Evolutionary conservation across 495 filamentous ascomycete genomes (phyloP).

Genomic region (Penicillium argentinense): DNA sequence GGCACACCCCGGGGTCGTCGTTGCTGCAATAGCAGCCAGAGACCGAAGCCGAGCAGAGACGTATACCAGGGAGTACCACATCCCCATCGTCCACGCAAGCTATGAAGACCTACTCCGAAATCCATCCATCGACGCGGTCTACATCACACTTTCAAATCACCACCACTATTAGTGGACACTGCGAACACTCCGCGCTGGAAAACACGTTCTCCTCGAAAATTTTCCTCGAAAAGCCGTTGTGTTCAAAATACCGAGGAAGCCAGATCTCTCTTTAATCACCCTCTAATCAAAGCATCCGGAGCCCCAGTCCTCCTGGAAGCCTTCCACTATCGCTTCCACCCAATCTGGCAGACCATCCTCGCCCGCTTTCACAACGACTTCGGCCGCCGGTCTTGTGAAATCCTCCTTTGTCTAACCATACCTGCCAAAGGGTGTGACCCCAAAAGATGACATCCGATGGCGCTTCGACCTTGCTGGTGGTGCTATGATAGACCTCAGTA

Average conservation of each 20-base stretch:
- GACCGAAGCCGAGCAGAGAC: slow-evolving; percentile 48
- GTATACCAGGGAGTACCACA: slow-evolving; percentile 57
- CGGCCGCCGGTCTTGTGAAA: too few relatives aligned
- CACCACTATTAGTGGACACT: slow-evolving; percentile 48
- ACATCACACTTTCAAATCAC: slow-evolving; percentile 51
- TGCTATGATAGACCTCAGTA: too few relatives aligned
- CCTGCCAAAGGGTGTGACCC: too few relatives aligned
- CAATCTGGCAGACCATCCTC: slow-evolving; percentile 51
- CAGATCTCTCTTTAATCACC: slow-evolving; percentile 30
- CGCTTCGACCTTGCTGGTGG: too few relatives aligned
- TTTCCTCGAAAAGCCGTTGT: slow-evolving; percentile 50
- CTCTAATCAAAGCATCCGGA: slow-evolving; percentile 17
- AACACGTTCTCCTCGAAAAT: too few relatives aligned
- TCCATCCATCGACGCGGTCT: slow-evolving; percentile 41
- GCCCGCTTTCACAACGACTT: too few relatives aligned
- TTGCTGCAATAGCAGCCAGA: slow-evolving; percentile 59
- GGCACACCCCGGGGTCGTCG: slow-evolving; percentile 57
- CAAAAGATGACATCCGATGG: too few relatives aligned
- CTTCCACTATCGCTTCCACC: slow-evolving; percentile 57
- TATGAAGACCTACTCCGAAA: slow-evolving; percentile 46
- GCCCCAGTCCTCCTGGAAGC: slow-evolving; percentile 58
- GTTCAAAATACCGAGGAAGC: slow-evolving; percentile 42
- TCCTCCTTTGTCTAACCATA: too few relatives aligned
- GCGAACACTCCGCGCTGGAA: slow-evolving; percentile 35
- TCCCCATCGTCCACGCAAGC: slow-evolving; percentile 51